Evolutionary conservation across 176 grass and related monocot genomes (phyloP), one percentile per base, ranked within the genome.

Genomic region (Oryza australiensis): DNA sequence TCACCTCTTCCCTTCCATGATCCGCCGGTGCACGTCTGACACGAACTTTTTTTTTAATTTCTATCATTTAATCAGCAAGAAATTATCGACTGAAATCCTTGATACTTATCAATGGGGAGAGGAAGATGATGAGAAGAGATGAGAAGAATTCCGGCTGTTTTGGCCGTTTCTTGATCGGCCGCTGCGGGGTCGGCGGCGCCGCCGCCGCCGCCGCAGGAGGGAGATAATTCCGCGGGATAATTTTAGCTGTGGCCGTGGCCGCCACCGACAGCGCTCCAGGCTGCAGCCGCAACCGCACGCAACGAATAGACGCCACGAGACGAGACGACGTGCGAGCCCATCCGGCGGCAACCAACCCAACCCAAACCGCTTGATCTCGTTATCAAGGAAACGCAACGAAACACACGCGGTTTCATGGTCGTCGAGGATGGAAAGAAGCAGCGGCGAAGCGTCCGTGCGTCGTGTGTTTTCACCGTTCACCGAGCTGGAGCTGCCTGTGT

Each of bases 241-340:
- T 43, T 3, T 12, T 51, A 23, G 53, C 24, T 6, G 27, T 33
- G 43, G 9, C 27, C 45, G 1, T 5, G 70, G 12, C 38, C 7
- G 45, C 22, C 86, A 84, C 86, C 86, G 87, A 88, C 87, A 80
- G 77, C 34, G 81, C 79, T 37, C 53, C 49, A 60, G 64, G 15
- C 63, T 45, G 84, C 86, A 79, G 28, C 37, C 75, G 26, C 87
- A 86, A 66, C 71, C 68, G 83, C 88, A 82, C 78, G 88, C 73
- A 89, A 89, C 78, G 88, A 86, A 82, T 38, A 28, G 62, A 62
- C 30, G 20, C 6, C 22, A 4, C 82, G 82, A 76, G 30, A 3
- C 51, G 51, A 3, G 32, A 5, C 87, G 83, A 82, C 87, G 87
- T 86, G 88, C 88, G 83, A 60, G 72, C 66, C 59, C 73, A 64